phyloP scores from a whole-genome alignment of 2,329 filamentous ascomycete genomes.

The Zarea fungicola region DNA sequence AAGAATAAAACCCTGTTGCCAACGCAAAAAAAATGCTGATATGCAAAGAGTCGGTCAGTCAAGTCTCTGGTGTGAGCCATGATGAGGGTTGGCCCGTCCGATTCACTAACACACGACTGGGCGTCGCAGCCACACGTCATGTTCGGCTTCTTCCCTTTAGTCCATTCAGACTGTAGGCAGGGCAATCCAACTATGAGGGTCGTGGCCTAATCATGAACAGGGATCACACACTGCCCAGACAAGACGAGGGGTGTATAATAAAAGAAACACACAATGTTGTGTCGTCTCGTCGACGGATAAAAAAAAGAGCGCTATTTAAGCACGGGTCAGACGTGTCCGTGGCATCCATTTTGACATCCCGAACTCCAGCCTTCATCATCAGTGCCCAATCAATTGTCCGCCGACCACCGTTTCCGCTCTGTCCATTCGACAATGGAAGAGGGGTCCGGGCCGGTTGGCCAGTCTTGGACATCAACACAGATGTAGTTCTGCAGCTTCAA shows the following conservation, averaged over 20 bases:
- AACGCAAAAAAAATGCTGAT: neutral
- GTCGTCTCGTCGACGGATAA: conserved; percentile 2
- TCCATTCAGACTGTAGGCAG: neutral
- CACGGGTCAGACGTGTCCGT: conserved; percentile 9
- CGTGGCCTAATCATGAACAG: too few species aligned
- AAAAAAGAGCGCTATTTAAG: neutral
- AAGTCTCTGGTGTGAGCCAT: neutral
- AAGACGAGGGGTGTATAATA: neutral
- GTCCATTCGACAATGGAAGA: neutral
- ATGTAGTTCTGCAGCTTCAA: conserved; percentile 8
- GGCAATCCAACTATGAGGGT: too few species aligned
- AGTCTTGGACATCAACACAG: conserved; percentile 18
- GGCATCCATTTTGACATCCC: conserved; percentile 8
- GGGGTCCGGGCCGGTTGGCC: neutral
- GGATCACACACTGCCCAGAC: neutral
- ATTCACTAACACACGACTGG: neutral
- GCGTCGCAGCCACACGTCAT: neutral
- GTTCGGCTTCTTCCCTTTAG: neutral
- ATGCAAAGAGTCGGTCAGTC: conserved; percentile 11
- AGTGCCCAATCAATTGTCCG: conserved; percentile 1
- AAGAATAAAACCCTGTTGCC: too few species aligned
- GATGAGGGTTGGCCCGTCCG: neutral
- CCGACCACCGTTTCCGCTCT: neutral
- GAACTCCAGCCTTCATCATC: neutral
- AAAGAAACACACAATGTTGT: too few species aligned